A percentile compares a stretch with the other conserved stretches of the same genome.
Evolutionary conservation across 2,329 filamentous ascomycete genomes (phyloP).

Genomic region (Nannizziopsis barbatae): DNA sequence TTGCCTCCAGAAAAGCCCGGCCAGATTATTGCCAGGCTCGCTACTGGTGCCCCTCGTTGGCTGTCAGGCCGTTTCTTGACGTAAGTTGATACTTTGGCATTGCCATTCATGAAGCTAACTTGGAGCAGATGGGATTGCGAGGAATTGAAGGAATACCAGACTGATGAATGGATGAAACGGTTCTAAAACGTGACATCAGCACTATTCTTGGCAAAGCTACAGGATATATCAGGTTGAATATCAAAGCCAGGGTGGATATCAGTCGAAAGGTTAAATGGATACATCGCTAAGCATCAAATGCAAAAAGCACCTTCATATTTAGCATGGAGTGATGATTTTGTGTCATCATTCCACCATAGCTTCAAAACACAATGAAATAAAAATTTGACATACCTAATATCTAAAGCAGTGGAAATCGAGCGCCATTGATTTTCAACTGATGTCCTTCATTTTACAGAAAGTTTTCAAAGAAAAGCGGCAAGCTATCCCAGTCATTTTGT

Average conservation of each 20-base stretch:
- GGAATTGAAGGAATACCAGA: constrained; percentile 35
- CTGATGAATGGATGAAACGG: constrained; percentile 16
- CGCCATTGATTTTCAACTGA: too few relatives aligned
- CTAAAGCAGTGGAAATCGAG: background rate
- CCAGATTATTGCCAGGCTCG: constrained; percentile 71
- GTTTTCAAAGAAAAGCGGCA: background rate
- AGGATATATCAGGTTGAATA: background rate
- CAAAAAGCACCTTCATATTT: constrained; percentile 45
- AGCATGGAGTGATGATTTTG: constrained; percentile 47
- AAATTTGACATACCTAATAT: constrained; percentile 9
- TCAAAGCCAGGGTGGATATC: constrained; percentile 28
- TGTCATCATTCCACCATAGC: constrained; percentile 14
- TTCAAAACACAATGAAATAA: constrained; percentile 14
- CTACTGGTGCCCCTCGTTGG: constrained; percentile 50
- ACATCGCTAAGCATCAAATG: constrained; percentile 46
- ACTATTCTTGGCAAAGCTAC: background rate
- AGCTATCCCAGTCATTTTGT: background rate
- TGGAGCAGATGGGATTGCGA: constrained; percentile 36
- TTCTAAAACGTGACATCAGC: background rate
- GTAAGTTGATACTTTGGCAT: constrained; percentile 19
- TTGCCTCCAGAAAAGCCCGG: constrained; percentile 76
- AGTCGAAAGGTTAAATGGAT: constrained; percentile 56
- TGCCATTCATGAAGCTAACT: constrained; percentile 18
- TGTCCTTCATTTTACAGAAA: background rate
- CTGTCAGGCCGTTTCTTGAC: constrained; percentile 63